phyloP scores from a whole-genome alignment of 1,284 basidiomycete genomes.

The Naganishia sp. region DNA sequence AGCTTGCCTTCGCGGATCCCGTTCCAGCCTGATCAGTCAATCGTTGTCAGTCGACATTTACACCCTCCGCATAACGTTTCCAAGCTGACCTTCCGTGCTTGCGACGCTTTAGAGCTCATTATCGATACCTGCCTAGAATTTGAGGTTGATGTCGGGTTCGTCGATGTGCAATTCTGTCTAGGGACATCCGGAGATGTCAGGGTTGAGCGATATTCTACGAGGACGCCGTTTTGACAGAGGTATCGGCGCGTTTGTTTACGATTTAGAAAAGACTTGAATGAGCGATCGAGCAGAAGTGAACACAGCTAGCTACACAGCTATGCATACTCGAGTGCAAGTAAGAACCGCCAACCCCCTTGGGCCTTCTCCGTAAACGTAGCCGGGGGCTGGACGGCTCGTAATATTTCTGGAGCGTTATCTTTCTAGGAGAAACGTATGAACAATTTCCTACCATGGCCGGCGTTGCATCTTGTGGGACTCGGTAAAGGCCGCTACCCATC shows the following conservation, averaged over 20 bases:
- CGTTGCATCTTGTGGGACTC: neutral
- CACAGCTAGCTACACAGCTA: neutral
- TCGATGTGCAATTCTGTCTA: neutral
- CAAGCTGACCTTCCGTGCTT: constrained; percentile 3
- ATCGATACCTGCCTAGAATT: no score
- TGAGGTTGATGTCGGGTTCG: no score
- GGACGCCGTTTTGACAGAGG: neutral
- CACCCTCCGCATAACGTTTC: no score
- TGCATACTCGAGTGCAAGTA: no score
- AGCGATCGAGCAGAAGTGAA: neutral
- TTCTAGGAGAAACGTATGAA: neutral
- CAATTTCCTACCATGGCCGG: neutral
- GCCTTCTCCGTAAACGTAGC: no score
- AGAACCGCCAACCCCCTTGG: no score
- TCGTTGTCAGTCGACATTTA: neutral
- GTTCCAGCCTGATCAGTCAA: neutral
- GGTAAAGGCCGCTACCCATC: neutral
- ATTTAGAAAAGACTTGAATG: neutral
- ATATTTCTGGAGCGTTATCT: no score
- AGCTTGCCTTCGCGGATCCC: constrained; percentile 1
- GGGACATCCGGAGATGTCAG: neutral
- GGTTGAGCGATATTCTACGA: constrained; percentile 17
- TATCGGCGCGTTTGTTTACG: constrained; percentile 12
- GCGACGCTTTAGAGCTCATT: constrained; percentile 19
- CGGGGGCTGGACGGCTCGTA: no score